phyloP scores from a whole-genome alignment of 352 stramenopile genomes.

The Plasmopara halstedii region DNA sequence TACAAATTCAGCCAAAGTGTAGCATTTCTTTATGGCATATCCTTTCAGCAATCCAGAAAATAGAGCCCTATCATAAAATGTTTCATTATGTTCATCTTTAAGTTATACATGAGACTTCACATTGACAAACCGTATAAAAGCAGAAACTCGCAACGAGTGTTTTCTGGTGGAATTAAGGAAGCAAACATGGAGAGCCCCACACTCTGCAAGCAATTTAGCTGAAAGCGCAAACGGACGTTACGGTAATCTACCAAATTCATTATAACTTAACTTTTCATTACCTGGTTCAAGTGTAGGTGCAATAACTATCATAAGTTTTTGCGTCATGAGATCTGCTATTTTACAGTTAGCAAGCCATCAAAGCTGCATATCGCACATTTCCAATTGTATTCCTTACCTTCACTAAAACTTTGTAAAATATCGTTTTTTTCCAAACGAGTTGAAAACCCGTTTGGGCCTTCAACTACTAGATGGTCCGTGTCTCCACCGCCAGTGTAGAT shows the following conservation, averaged over 20 bases:
- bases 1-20: conserved; percentile 30
- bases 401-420: conserved; percentile 19
- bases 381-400: conserved; percentile 13
- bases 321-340: conserved; percentile 6
- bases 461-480: conserved; percentile 25
- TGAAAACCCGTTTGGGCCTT: conserved; percentile 28
- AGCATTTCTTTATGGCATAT: conserved; percentile 31
- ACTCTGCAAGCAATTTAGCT: conserved; percentile 46
- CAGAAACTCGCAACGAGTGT: conserved; percentile 26
- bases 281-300: conserved; percentile 21
- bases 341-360: background rate
- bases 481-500: conserved; percentile 36
- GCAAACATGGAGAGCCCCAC: conserved; percentile 41
- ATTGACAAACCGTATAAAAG: conserved; percentile 38
- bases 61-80: conserved; percentile 42
- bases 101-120: too few relatives aligned
- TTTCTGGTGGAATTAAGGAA: conserved; percentile 42
- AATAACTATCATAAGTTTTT: conserved; percentile 35
- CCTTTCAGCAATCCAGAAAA: conserved; percentile 39
- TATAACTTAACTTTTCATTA: conserved; percentile 4
- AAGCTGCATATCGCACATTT: too few relatives aligned
- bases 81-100: too few relatives aligned
- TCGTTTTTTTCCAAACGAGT: conserved; percentile 21
- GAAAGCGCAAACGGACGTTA: too few relatives aligned
- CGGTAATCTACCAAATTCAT: too few relatives aligned